A percentile compares a stretch with the other conserved stretches of the same genome.
Conservation (phyloP, 2,329 filamentous ascomycete genomes). For the Zasmidium cellare region DNA sequence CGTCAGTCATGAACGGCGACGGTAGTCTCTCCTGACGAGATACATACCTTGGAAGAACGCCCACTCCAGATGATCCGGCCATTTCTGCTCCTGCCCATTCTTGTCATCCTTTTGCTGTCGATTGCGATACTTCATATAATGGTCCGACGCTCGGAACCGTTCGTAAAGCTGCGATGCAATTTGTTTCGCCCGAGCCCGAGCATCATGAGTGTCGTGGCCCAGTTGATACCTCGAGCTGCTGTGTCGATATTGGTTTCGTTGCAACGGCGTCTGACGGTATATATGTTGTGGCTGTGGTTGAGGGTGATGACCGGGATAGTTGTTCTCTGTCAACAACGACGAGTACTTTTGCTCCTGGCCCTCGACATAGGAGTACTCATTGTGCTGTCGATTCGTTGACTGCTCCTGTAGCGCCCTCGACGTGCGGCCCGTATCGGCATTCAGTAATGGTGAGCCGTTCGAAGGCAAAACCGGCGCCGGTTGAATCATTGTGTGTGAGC, state of each 20-base stretch:
- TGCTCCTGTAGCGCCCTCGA: slow-evolving; percentile 43
- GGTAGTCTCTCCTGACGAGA: background rate
- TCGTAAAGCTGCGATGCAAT: slow-evolving; percentile 27
- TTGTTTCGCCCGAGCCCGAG: slow-evolving; percentile 18
- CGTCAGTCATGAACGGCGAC: too few relatives aligned
- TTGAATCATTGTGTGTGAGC: slow-evolving; percentile 29
- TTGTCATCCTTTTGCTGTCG: slow-evolving; percentile 40
- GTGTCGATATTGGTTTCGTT: slow-evolving; percentile 15
- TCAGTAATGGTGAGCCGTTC: slow-evolving; percentile 41
- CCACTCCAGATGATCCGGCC: slow-evolving; percentile 49
- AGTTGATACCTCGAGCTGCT: background rate
- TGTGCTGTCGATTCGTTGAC: slow-evolving; percentile 41
- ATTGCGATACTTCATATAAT: slow-evolving; percentile 48
- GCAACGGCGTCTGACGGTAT: slow-evolving; percentile 16
- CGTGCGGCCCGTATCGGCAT: slow-evolving; percentile 27
- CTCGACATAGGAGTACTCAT: slow-evolving; percentile 26
- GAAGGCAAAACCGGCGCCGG: slow-evolving; percentile 42
- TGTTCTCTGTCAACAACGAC: slow-evolving; percentile 31
- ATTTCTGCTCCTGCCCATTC: slow-evolving; percentile 38
- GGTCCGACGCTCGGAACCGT: slow-evolving; percentile 37
- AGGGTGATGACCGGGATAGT: slow-evolving; percentile 14
- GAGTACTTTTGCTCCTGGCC: slow-evolving; percentile 34
- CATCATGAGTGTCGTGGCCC: background rate
- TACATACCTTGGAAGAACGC: slow-evolving; percentile 49
- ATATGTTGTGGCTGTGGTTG: slow-evolving; percentile 13